Conservation (phyloP, 257 asterid species). For the Fraxinus anomala region DNA sequence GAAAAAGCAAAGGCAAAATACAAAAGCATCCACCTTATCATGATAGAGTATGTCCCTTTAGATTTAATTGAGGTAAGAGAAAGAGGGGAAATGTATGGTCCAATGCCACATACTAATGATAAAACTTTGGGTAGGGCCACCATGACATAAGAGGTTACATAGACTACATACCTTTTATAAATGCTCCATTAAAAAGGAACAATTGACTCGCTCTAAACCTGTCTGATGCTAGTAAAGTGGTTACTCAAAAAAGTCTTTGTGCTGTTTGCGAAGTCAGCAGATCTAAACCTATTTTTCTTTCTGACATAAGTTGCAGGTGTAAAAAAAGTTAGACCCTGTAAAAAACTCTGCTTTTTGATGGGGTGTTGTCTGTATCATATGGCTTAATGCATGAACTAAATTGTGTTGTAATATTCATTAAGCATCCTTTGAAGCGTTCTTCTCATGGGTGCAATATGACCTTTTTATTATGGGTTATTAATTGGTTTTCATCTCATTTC, state of each 20-base stretch:
- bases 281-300: background rate
- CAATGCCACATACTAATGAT: background rate
- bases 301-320: background rate
- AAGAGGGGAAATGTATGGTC: background rate
- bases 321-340: background rate
- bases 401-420: background rate
- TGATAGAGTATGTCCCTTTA: background rate
- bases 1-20: background rate
- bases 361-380: background rate
- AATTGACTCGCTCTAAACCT: background rate
- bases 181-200: background rate
- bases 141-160: background rate
- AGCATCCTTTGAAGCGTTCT: background rate
- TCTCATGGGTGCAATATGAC: background rate
- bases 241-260: background rate
- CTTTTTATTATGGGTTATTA: background rate
- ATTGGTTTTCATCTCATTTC: background rate
- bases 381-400: background rate
- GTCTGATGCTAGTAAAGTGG: background rate
- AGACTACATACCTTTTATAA: background rate
- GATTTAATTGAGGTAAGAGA: background rate
- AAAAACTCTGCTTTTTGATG: background rate
- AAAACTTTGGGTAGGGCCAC: background rate
- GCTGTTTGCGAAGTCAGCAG: background rate
- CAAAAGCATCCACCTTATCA: background rate